Evolutionary conservation across 768 basidiomycete genomes (phyloP).

Genomic region (Leucocoprinus sp.): DNA sequence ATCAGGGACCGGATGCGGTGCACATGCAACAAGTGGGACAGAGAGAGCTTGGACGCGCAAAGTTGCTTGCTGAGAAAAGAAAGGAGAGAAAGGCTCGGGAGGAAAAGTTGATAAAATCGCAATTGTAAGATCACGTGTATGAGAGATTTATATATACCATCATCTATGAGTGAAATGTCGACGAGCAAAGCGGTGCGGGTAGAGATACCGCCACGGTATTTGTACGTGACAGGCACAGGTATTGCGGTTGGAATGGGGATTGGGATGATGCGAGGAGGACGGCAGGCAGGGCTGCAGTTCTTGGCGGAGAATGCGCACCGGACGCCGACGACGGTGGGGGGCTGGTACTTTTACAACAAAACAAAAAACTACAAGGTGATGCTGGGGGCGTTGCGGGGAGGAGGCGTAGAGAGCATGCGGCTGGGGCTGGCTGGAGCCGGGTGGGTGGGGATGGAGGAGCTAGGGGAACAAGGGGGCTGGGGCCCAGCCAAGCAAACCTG

Average conservation of each 20-base stretch:
- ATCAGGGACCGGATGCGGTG: conserved; percentile 76
- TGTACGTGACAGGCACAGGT: conserved; percentile 53
- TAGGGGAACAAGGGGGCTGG: conserved; percentile 28
- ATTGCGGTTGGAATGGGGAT: conserved; percentile 55
- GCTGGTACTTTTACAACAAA: conserved; percentile 96
- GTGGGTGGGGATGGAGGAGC: conserved; percentile 39
- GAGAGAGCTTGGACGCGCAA: conserved; percentile 75
- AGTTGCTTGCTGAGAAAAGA: conserved; percentile 45
- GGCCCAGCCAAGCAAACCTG: conserved; percentile 40
- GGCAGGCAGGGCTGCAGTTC: conserved; percentile 66
- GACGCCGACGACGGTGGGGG: conserved; percentile 74
- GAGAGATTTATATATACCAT: too few species aligned
- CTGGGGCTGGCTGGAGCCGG: conserved; percentile 33
- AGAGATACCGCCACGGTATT: conserved; percentile 48
- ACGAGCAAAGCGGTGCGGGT: conserved; percentile 23
- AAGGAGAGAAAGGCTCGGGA: conserved; percentile 55
- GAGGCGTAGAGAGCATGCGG: conserved; percentile 44
- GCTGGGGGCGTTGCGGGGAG: conserved; percentile 62
- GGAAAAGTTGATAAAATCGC: conserved; percentile 43
- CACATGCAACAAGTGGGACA: conserved; percentile 95
- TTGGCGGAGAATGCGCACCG: conserved; percentile 92
- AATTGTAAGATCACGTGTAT: conserved; percentile 56
- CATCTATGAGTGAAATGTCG: too few species aligned
- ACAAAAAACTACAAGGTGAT: conserved; percentile 89
- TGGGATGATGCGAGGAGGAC: conserved; percentile 67